Percentiles rank a stretch among this genome's conserved stretches.
Evolutionary conservation across 495 filamentous ascomycete genomes (phyloP).

Genomic region (Hypoxylon cercidicola): DNA sequence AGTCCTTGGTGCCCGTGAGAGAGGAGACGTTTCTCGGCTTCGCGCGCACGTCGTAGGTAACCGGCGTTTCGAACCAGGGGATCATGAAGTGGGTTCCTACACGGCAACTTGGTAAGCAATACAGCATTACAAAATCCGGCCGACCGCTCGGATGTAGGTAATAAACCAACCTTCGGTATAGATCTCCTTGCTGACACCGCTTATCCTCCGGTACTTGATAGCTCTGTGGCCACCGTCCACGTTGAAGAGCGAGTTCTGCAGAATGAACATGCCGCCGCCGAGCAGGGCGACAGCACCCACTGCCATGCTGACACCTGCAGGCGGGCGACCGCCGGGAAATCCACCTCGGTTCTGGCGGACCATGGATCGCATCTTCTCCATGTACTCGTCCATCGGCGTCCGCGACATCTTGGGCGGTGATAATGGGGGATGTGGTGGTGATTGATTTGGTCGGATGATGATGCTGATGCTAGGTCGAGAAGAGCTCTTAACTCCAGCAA

Average conservation of each 20-base stretch:
- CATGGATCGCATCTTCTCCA: slow-evolving; percentile 46
- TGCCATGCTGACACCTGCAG: slow-evolving; percentile 44
- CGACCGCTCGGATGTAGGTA: no score
- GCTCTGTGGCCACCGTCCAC: slow-evolving; percentile 99
- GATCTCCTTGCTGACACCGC: slow-evolving; percentile 96
- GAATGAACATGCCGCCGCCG: slow-evolving; percentile 69
- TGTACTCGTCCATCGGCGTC: slow-evolving; percentile 57
- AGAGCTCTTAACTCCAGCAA: slow-evolving; percentile 34
- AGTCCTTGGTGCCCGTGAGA: slow-evolving; percentile 96
- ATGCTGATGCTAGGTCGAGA: slow-evolving; percentile 17
- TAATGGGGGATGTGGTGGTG: neutral
- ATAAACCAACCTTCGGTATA: slow-evolving; percentile 86
- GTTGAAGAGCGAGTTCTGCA: slow-evolving; percentile 95
- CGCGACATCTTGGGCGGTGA: slow-evolving; percentile 56
- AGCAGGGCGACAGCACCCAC: slow-evolving; percentile 60
- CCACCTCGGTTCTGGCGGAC: slow-evolving; percentile 47
- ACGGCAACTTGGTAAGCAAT: slow-evolving; percentile 22
- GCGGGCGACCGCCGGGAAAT: slow-evolving; percentile 52
- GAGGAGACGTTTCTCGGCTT: slow-evolving; percentile 97
- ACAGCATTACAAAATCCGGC: slow-evolving; percentile 1
- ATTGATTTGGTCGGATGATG: slow-evolving; percentile 9
- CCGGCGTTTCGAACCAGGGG: slow-evolving; percentile 96
- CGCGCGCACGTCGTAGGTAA: slow-evolving; percentile 97
- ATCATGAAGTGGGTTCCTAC: slow-evolving; percentile 91
- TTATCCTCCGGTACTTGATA: slow-evolving; percentile 96